These are phyloP conservation scores for Macrocystidia cucumis DNA, from an alignment of 1,284 basidiomycete species.

Conservation along the genomic window DNA sequence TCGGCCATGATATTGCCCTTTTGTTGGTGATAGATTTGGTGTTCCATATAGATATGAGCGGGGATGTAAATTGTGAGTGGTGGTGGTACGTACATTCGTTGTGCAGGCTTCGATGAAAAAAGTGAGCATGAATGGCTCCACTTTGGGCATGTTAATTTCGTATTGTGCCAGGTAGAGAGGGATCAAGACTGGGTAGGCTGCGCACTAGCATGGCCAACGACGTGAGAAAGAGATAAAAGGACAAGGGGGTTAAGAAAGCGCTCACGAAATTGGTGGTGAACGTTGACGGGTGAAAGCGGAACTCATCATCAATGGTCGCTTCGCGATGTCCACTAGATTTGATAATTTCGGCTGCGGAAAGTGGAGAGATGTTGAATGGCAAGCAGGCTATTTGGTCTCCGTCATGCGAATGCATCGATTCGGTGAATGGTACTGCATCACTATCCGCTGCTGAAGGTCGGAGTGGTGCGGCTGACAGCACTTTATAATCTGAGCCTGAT, in stretches of 20 bases:
- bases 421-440: constrained; percentile 25
- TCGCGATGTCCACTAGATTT: constrained; percentile 15
- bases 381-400: constrained; percentile 28
- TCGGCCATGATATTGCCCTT: constrained; percentile 16
- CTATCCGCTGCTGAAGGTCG: constrained; percentile 15
- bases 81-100: constrained; percentile 13
- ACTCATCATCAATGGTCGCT: constrained; percentile 15
- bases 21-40: not conserved
- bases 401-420: constrained; percentile 25
- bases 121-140: constrained; percentile 13
- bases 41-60: constrained; percentile 4
- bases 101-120: constrained; percentile 22
- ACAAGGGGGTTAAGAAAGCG: constrained; percentile 16
- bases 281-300: constrained; percentile 19
- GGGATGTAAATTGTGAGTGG: not conserved
- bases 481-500: constrained; percentile 26
- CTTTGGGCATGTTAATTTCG: constrained; percentile 12
- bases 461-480: constrained; percentile 26
- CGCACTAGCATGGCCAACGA: constrained; percentile 17
- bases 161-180: constrained; percentile 33
- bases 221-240: constrained; percentile 13
- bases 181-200: constrained; percentile 29
- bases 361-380: constrained; percentile 32
- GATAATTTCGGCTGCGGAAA: constrained; percentile 23
- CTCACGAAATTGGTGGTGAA: constrained; percentile 21